A percentile compares a stretch with the other conserved stretches of the same genome.
Conservation (phyloP, 2,329 filamentous ascomycete genomes). For the Fusarium subglutinans region DNA sequence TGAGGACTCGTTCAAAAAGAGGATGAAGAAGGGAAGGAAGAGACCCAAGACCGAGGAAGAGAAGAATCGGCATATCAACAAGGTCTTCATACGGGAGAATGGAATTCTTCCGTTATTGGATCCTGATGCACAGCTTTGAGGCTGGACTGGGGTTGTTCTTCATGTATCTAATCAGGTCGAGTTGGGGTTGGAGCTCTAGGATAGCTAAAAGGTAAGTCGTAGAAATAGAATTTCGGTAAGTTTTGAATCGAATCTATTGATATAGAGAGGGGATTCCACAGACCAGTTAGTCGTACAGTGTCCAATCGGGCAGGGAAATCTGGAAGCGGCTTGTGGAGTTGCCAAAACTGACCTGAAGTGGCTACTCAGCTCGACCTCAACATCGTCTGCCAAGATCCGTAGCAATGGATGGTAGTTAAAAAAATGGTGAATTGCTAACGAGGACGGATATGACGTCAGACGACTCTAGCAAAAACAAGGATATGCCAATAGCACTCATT, state of each 20-base stretch:
- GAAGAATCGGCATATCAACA: slow-evolving; percentile 12
- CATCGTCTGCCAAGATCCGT: not conserved
- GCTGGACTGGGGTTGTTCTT: not conserved
- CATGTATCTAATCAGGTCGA: not conserved
- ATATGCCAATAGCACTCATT: not conserved
- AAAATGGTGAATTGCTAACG: no score
- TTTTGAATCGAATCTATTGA: not conserved
- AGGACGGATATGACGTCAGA: not conserved
- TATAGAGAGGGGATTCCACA: fast-evolving
- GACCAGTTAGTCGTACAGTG: not conserved
- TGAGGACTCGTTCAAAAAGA: not conserved
- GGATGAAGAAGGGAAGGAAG: not conserved
- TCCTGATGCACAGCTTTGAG: not conserved
- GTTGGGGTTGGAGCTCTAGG: no score
- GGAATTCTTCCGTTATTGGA: not conserved
- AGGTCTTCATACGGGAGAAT: not conserved
- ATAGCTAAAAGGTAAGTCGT: not conserved
- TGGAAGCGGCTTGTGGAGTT: not conserved
- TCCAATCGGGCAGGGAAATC: not conserved
- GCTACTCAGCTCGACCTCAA: not conserved
- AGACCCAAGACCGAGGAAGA: slow-evolving; percentile 1
- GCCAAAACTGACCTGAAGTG: not conserved
- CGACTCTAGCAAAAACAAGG: not conserved
- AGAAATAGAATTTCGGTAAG: not conserved
- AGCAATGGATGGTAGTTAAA: no score